Percentiles rank a stretch among this genome's conserved stretches.
These are phyloP conservation scores for Phyllosticta citribraziliensis DNA, from an alignment of 2,329 filamentous ascomycete species.

Conservation along the genomic window DNA sequence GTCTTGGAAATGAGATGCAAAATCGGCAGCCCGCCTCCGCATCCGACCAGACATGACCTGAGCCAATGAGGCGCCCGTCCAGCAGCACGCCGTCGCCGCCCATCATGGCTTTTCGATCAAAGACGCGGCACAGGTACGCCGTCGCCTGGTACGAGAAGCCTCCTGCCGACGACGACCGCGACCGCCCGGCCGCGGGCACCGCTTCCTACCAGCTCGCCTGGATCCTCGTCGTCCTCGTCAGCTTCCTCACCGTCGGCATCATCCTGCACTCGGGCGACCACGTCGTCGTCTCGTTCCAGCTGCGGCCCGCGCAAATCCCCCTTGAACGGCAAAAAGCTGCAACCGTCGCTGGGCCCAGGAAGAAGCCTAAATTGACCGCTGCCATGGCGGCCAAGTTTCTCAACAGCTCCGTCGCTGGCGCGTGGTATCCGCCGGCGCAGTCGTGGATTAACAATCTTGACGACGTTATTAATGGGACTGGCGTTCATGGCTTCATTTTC, in stretches of 20 bases:
- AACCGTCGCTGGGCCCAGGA: not conserved
- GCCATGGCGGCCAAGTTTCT: slow-evolving; percentile 1
- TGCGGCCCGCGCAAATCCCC: not conserved
- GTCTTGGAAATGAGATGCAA: slow-evolving; percentile 1
- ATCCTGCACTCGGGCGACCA: not conserved
- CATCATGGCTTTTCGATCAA: not conserved
- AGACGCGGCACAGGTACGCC: not conserved
- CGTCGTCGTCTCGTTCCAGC: not conserved
- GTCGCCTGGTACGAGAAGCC: not conserved
- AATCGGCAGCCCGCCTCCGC: not conserved
- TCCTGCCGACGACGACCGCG: not conserved
- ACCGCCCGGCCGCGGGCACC: not conserved
- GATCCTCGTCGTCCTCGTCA: not conserved
- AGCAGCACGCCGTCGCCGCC: slow-evolving; percentile 1
- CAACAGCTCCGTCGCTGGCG: slow-evolving; percentile 2
- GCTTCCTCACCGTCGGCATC: not conserved
- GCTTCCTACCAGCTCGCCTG: not conserved
- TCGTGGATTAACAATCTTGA: slow-evolving; percentile 51
- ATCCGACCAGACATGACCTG: not conserved
- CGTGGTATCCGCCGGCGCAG: slow-evolving; percentile 27
- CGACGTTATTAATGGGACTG: slow-evolving; percentile 47
- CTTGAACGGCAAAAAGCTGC: not conserved
- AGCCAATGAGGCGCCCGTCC: not conserved
- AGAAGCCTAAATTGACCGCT: not conserved
- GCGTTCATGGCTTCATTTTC: slow-evolving; percentile 65